Base-by-base conservation (phyloP, 768 basidiomycete genomes). In the Termitomyces sp. region DNA sequence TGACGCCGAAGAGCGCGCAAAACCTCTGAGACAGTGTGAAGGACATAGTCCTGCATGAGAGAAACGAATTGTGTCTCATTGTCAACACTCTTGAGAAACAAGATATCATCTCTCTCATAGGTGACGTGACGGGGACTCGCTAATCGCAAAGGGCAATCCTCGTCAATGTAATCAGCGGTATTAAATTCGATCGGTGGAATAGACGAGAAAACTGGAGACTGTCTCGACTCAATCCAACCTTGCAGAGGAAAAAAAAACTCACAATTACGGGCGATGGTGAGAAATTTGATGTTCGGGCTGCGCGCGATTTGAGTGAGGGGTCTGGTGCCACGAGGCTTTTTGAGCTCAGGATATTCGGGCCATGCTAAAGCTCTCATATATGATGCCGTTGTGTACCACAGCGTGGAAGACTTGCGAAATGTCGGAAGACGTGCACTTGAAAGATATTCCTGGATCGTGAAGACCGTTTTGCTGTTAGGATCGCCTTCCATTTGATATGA, bases 1-100 rank as follows among this genome's bases (percentile, higher is more conserved):
- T 56, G 7, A 3, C 53, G 15, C 20, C 52, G 38, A 33, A 63
- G 44, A 20, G 63, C 25, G 29, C 64, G 59, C n/a, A 64, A 47
- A 29, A 39, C 38, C 29, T 66, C 60, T 1, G 60, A 58, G 29
- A 63, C 54, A 10, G 66, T 66, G 4, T 50, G 47, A 3, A 67
- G 51, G 11, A 66, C 42, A 46, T 63, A 67, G 20, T 57, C 47
- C 39, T 64, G 48, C 54, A 66, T 25, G 13, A 64, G 43, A 0
- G 18, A 25, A 16, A 60, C 5, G 22, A 58, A 55, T 15, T 59
- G 48, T 15, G 62, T 57, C 42, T 67, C 63, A 36, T 66, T 63
- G 41, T 58, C 54, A 16, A 67, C 54, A 18, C 56, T 50, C 22
- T 45, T 55, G 12, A 66, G 49, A 25, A 60, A 58, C 5, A 49